Conservation (phyloP, 1,139 yeast genomes). For the Pichia sp. region DNA sequence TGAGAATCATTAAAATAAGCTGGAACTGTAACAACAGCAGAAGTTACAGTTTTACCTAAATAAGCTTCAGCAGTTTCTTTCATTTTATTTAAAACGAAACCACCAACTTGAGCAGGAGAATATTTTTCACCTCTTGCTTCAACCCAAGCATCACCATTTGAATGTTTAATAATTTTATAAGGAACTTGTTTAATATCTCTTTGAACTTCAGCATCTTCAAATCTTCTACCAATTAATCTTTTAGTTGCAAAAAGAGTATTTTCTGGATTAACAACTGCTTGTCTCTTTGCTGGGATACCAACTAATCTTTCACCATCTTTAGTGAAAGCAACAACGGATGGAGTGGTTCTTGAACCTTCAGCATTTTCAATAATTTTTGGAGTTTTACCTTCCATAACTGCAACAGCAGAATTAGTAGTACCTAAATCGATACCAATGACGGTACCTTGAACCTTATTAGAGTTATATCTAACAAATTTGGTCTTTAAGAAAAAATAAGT, state of each 20-base stretch:
- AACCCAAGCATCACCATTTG: conserved; percentile 98
- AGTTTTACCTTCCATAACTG: conserved; percentile 93
- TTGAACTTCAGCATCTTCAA: conserved; percentile 93
- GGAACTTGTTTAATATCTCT: conserved; percentile 96
- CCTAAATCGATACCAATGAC: conserved; percentile 99
- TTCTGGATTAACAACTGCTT: conserved; percentile 97
- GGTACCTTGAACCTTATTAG: conserved; percentile 55
- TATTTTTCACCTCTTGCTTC: conserved; percentile 91
- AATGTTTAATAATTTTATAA: conserved; percentile 92
- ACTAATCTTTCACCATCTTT: conserved; percentile 93
- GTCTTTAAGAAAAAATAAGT: conserved; percentile 13
- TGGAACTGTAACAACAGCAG: conserved; percentile 96
- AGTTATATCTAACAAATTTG: conserved; percentile 42
- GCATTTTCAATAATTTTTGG: conserved; percentile 97
- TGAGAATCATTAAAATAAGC: conserved; percentile 98
- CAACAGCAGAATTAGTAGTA: conserved; percentile 99
- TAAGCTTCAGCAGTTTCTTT: conserved; percentile 95
- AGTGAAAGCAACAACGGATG: conserved; percentile 97
- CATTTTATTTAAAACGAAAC: conserved; percentile 91
- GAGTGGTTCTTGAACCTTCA: conserved; percentile 98
- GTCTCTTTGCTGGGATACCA: conserved; percentile 98
- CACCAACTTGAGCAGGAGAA: conserved; percentile 97
- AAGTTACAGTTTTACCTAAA: conserved; percentile 75
- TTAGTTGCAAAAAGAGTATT: conserved; percentile 97
- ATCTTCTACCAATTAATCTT: conserved; percentile 97